These are phyloP conservation scores for Cystofilobasidium bisporidii DNA, from an alignment of 768 basidiomycete genomes.

Conservation along the genomic window DNA sequence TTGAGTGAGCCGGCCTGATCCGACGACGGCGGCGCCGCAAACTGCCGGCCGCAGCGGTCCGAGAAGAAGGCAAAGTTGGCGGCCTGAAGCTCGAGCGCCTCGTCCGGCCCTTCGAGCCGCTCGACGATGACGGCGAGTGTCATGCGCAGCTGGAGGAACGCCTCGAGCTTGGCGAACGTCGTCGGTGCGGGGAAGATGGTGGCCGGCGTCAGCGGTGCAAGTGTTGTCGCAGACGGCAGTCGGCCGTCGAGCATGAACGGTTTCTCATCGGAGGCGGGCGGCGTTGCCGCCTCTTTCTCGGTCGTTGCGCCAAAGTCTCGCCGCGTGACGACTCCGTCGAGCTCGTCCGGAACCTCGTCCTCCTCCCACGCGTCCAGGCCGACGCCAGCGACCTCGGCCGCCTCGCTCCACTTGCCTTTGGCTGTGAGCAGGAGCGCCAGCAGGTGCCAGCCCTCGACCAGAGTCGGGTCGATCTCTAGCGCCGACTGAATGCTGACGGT, in stretches of 20 bases:
- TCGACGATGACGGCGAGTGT: slow-evolving; percentile 73
- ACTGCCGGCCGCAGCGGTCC: slow-evolving; percentile 43
- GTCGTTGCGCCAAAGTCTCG: not conserved
- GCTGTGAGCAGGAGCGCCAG: slow-evolving; percentile 72
- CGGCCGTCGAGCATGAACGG: not conserved
- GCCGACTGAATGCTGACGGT: slow-evolving; percentile 58
- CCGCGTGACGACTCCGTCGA: not conserved
- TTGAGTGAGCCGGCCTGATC: not conserved
- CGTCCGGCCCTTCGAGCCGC: slow-evolving; percentile 72
- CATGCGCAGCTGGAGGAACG: slow-evolving; percentile 74
- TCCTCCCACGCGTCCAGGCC: slow-evolving; percentile 57
- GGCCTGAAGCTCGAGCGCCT: slow-evolving; percentile 67
- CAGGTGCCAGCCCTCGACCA: slow-evolving; percentile 79
- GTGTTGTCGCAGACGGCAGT: not conserved
- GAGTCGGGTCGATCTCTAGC: slow-evolving; percentile 56
- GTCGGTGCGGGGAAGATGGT: slow-evolving; percentile 44
- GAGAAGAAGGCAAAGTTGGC: slow-evolving; percentile 82
- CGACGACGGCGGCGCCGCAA: not conserved
- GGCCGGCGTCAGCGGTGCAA: not conserved
- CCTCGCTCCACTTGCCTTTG: slow-evolving; percentile 67
- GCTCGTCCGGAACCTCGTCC: slow-evolving; percentile 39
- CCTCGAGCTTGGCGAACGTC: slow-evolving; percentile 57
- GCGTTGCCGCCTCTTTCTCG: not conserved
- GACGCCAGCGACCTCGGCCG: slow-evolving; percentile 64
- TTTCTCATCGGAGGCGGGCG: not conserved